phyloP scores from a whole-genome alignment of 805 yeast species.

The Zygoascus flipseniorum region DNA sequence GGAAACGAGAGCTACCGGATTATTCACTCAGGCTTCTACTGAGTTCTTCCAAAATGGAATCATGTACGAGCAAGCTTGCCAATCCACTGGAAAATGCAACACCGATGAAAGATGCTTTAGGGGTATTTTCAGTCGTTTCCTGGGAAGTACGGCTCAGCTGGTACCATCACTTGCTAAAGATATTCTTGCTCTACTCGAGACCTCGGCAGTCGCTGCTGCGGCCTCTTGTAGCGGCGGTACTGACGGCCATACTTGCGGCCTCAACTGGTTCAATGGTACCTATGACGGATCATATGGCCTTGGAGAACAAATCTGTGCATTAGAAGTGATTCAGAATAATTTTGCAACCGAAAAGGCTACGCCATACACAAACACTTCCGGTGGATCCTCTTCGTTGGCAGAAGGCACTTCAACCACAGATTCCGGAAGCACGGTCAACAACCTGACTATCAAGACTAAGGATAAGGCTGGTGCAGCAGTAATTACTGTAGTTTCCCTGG shows the following conservation, averaged over 20 bases:
- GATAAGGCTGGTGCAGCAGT: constrained; percentile 90
- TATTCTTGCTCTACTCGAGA: constrained; percentile 36
- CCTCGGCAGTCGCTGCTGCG: constrained; percentile 68
- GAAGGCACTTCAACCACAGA: constrained; percentile 48
- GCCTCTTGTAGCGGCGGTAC: constrained; percentile 76
- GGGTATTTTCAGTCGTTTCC: constrained; percentile 67
- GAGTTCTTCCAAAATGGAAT: constrained; percentile 31
- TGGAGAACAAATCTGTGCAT: constrained; percentile 86
- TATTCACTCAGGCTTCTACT: constrained; percentile 40
- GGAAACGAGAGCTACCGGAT: constrained; percentile 49
- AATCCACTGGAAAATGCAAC: constrained; percentile 53
- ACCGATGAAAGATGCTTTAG: constrained; percentile 90
- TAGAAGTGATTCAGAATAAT: constrained; percentile 53
- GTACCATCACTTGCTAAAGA: constrained; percentile 42
- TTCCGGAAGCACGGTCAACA: constrained; percentile 16
- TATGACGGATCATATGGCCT: constrained; percentile 76
- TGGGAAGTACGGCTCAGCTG: constrained; percentile 66
- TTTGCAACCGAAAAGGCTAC: constrained; percentile 30
- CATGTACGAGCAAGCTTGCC: constrained; percentile 82
- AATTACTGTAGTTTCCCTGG: constrained; percentile 66
- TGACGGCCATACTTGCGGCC: constrained; percentile 86
- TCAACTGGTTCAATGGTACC: constrained; percentile 56
- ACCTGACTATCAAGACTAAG: constrained; percentile 39
- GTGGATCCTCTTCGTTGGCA: constrained; percentile 60
- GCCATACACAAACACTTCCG: constrained; percentile 55